Evolutionary conservation across 202 grass and related monocot genomes (phyloP), one percentile per base, ranked within the genome.

Genomic region (Alloteropsis angusta): DNA sequence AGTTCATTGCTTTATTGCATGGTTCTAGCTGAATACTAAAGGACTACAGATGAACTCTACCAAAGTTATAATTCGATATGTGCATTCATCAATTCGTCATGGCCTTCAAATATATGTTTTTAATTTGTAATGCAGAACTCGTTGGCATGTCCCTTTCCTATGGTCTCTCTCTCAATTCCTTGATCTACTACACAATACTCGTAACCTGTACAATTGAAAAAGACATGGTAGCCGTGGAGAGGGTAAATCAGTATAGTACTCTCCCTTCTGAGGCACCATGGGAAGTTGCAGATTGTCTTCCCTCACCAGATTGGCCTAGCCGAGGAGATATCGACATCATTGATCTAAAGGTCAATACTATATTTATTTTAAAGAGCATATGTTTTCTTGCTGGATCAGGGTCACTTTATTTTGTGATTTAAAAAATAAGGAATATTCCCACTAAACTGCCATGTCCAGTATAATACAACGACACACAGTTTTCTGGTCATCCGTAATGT

Each of bases 91-190:
- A 55, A 45, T 75, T 43, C n/a, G 26, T 68, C 18, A 43, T 13
- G 5, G 76, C 14, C 38, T 55, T 63, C 5, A 83, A 37, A 37
- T 34, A 45, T 5, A 47, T 46, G 21, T 46, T 13, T 52, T 19
- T 3, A 19, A 52, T 68, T 41, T 56, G 19, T 61, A 13, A 56
- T 88, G 75, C 61, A 88, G 86, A 80, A 50, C 80, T 91, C 49
- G 88, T 84, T 0, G 88, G 88, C 69, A 79, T 90, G 79, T 83
- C 88, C 42, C 84, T 90, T 62, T 87, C 81, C 11, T 87, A 90
- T 64, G 88, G 84, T 17, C 77, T 90, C 16, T 80, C 74, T 52
- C 75, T 90, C 30, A 86, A 90, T 58, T 73, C 75, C 1, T 57
- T 82, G 60, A 72, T 78, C 25, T 79, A 44, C 71, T 83, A 54